Evolutionary conservation across 106 monocot genomes (phyloP).

Genomic region (Apostasia ramifera): DNA sequence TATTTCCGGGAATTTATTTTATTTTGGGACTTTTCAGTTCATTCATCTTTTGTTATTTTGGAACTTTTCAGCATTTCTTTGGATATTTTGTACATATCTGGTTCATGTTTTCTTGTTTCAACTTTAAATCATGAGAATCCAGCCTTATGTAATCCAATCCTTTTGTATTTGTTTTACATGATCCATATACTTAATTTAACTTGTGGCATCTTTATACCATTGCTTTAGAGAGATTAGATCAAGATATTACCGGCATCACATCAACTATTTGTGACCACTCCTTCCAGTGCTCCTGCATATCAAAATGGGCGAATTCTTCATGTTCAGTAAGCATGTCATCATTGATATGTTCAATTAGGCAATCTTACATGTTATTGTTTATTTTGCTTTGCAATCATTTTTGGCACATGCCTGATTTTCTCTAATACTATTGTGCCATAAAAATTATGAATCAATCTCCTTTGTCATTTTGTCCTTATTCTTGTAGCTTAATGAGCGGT

Average conservation of each 20-base stretch:
- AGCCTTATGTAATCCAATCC: background rate
- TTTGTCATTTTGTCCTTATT: background rate
- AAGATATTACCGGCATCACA: conserved; percentile 79
- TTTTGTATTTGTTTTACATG: background rate
- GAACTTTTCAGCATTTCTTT: background rate
- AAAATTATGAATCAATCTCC: background rate
- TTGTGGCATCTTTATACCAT: conserved; percentile 1
- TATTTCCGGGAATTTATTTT: background rate
- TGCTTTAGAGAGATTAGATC: conserved; percentile 75
- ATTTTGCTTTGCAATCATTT: background rate
- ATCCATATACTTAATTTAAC: background rate
- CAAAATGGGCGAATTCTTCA: conserved; percentile 80
- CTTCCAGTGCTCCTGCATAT: conserved; percentile 82
- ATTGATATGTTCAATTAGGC: background rate
- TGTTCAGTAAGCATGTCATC: conserved; percentile 52
- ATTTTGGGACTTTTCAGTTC: background rate
- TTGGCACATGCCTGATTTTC: background rate
- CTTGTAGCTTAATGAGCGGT: background rate
- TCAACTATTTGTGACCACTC: conserved; percentile 91
- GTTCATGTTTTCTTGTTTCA: background rate
- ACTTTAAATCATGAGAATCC: background rate
- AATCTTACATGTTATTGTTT: background rate
- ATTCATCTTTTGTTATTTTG: background rate
- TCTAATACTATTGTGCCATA: background rate
- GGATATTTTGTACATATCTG: background rate